These are phyloP conservation scores for Vachellia collinsii DNA, from an alignment of 306 rosid genomes.

Conservation along the genomic window DNA sequence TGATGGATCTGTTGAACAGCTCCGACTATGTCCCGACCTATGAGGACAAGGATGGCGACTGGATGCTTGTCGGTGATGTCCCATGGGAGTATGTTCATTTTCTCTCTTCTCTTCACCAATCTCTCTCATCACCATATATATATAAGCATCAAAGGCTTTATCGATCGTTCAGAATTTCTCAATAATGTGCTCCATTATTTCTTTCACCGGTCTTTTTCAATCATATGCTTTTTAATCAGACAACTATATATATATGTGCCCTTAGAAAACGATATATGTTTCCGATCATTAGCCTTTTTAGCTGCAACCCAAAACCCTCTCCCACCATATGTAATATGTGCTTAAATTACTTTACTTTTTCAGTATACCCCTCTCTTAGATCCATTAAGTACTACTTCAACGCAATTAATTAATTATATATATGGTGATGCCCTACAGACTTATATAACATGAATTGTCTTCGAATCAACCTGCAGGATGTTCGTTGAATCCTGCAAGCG, in stretches of 20 bases:
- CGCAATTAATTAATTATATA: no score
- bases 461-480: slow-evolving; percentile 56
- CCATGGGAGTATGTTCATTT: slow-evolving; percentile 86
- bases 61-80: slow-evolving; percentile 99
- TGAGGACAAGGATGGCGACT: slow-evolving; percentile 95
- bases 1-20: slow-evolving; percentile 79
- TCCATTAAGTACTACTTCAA: no score
- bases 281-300: background rate
- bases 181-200: background rate
- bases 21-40: slow-evolving; percentile 89
- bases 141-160: background rate
- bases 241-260: background rate
- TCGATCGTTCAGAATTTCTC: background rate
- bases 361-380: no score
- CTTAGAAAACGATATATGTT: background rate
- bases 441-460: background rate
- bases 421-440: background rate
- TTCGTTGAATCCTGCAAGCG: slow-evolving; percentile 96
- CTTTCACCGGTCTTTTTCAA: background rate
- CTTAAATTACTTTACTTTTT: no score
- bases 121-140: background rate
- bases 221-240: background rate
- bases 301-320: no score
- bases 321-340: no score
- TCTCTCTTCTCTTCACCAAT: background rate